Evolutionary conservation across 129 eudicot species (phyloP).

Genomic region (Tagetes erecta): DNA sequence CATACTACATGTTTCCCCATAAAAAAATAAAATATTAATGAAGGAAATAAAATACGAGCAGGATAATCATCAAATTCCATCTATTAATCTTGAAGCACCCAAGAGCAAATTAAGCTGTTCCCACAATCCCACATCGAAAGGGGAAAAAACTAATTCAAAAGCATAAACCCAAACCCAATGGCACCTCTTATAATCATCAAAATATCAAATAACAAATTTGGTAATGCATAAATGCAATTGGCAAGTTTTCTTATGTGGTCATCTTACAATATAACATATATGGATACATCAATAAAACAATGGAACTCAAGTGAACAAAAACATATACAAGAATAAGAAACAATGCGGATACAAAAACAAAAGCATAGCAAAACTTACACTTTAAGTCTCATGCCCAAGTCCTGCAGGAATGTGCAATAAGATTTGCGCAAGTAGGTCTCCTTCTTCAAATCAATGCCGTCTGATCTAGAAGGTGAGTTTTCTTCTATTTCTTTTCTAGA

Average conservation of each 20-base stretch:
- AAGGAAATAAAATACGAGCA: constrained; percentile 1
- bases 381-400: constrained; percentile 66
- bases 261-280: background rate
- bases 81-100: constrained; percentile 11
- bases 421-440: constrained; percentile 61
- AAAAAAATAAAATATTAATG: background rate
- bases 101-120: background rate
- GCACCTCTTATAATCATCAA: background rate
- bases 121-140: background rate
- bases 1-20: background rate
- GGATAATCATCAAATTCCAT: background rate
- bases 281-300: background rate
- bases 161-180: background rate
- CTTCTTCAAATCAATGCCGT: constrained; percentile 59
- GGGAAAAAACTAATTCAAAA: background rate
- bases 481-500: constrained; percentile 69
- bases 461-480: constrained; percentile 52
- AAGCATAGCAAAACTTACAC: constrained; percentile 42
- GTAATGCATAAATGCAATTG: constrained; percentile 7
- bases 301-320: background rate
- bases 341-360: constrained; percentile 11
- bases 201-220: background rate
- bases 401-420: constrained; percentile 62
- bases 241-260: background rate
- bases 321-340: background rate